A percentile compares a stretch with the other conserved stretches of the same genome.
phyloP scores from a whole-genome alignment of 306 rosid species.

The Purshia tridentata region DNA sequence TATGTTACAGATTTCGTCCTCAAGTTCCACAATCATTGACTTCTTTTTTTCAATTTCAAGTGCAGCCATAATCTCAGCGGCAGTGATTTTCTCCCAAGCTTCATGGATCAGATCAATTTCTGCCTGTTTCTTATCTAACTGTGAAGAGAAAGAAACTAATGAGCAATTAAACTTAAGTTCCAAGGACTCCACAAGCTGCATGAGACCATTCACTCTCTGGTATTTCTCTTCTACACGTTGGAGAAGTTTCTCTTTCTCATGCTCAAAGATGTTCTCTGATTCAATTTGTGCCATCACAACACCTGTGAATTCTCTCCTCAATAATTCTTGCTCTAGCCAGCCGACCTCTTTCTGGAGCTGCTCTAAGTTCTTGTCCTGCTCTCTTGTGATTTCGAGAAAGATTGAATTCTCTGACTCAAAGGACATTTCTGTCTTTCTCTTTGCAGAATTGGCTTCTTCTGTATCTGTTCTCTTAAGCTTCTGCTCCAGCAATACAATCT shows the following conservation, averaged over 20 bases:
- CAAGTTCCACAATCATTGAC: constrained; percentile 58
- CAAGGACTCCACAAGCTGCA: constrained; percentile 44
- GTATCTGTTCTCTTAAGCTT: constrained; percentile 36
- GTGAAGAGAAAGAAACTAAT: constrained; percentile 44
- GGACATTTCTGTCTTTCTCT: constrained; percentile 23
- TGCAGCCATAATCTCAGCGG: constrained; percentile 55
- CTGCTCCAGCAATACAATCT: constrained; percentile 45
- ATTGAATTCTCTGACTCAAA: constrained; percentile 19
- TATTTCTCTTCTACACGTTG: constrained; percentile 35
- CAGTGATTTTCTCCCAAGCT: constrained; percentile 54
- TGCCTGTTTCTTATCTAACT: constrained; percentile 54
- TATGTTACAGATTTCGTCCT: constrained; percentile 46
- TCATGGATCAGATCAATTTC: constrained; percentile 54
- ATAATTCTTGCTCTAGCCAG: constrained; percentile 50
- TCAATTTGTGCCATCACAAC: constrained; percentile 41
- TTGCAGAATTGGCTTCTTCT: constrained; percentile 32
- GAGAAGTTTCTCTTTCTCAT: constrained; percentile 39
- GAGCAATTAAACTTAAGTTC: constrained; percentile 51
- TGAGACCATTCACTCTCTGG: constrained; percentile 39
- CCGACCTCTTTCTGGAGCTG: constrained; percentile 52
- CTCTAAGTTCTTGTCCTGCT: constrained; percentile 51
- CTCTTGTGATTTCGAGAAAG: constrained; percentile 33
- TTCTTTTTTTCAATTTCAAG: constrained; percentile 69
- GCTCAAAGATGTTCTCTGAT: constrained; percentile 36
- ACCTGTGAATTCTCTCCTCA: constrained; percentile 54